A percentile compares a stretch with the other conserved stretches of the same genome.
phyloP scores from a whole-genome alignment of 148 eudicot genomes.

The Pharnaceum exiguum region DNA sequence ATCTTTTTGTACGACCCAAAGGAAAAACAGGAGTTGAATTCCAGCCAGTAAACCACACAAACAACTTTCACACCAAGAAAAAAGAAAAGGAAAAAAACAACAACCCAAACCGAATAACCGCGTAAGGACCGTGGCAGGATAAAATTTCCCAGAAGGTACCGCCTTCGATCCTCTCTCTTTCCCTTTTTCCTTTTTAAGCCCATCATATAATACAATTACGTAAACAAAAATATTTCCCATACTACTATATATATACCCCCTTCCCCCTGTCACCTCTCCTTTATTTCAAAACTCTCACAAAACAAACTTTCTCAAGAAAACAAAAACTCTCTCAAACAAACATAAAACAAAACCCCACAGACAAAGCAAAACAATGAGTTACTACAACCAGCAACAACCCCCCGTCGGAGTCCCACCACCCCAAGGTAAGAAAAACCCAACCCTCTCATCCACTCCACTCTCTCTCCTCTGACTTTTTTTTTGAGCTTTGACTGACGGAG shows the following conservation, averaged over 20 bases:
- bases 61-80: too few species aligned
- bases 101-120: too few species aligned
- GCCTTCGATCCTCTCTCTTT: background rate
- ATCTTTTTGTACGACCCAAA: too few species aligned
- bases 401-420: slow-evolving; percentile 86
- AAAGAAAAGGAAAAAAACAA: too few species aligned
- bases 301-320: background rate
- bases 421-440: slow-evolving; percentile 39
- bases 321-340: background rate
- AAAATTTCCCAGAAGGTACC: too few species aligned
- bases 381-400: slow-evolving; percentile 73
- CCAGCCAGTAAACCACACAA: too few species aligned
- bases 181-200: background rate
- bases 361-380: slow-evolving; percentile 56
- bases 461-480: background rate
- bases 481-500: background rate
- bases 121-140: too few species aligned
- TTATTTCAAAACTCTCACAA: background rate
- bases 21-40: too few species aligned
- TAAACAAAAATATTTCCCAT: slow-evolving; percentile 1
- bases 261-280: background rate
- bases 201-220: background rate
- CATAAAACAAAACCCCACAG: background rate
- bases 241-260: background rate
- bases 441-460: background rate